phyloP scores from a whole-genome alignment of 208 protist species.

The Hexamita inflata region DNA sequence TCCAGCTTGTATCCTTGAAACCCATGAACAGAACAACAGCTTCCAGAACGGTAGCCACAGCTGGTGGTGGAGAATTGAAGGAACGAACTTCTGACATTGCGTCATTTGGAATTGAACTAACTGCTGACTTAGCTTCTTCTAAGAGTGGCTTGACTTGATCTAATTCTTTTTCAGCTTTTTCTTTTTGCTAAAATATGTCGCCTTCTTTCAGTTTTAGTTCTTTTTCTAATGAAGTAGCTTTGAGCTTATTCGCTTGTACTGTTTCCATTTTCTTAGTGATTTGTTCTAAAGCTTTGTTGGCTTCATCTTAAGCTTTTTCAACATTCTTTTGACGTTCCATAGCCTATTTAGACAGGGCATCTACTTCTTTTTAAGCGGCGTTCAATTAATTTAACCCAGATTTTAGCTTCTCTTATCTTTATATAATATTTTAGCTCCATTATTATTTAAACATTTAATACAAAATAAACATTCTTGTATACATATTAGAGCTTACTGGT shows the following conservation, averaged over 20 bases:
- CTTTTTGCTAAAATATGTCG: neutral
- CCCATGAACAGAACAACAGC: slow-evolving; percentile 10
- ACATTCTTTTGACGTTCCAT: neutral
- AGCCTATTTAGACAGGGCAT: neutral
- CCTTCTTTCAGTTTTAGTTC: neutral
- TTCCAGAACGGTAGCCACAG: slow-evolving; percentile 7
- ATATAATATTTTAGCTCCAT: too few species aligned
- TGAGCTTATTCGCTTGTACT: neutral
- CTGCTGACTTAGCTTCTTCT: slow-evolving; percentile 2
- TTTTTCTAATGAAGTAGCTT: neutral
- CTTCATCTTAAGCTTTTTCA: neutral
- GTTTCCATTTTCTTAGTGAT: slow-evolving; percentile 3
- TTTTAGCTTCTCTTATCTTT: too few species aligned
- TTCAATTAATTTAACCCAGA: slow-evolving; percentile 11
- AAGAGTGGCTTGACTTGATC: neutral
- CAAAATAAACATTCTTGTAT: too few species aligned
- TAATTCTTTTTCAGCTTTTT: neutral
- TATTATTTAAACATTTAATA: too few species aligned
- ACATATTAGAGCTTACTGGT: too few species aligned
- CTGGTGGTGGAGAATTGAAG: neutral
- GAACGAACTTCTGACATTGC: slow-evolving; percentile 1
- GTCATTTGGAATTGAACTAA: slow-evolving; percentile 3
- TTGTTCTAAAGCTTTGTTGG: slow-evolving; percentile 6
- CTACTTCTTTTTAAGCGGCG: neutral
- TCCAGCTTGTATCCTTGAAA: neutral